Percentiles rank a stretch among this genome's conserved stretches.
phyloP scores from a whole-genome alignment of 352 stramenopile species.

The Aphanomyces cochlioides region DNA sequence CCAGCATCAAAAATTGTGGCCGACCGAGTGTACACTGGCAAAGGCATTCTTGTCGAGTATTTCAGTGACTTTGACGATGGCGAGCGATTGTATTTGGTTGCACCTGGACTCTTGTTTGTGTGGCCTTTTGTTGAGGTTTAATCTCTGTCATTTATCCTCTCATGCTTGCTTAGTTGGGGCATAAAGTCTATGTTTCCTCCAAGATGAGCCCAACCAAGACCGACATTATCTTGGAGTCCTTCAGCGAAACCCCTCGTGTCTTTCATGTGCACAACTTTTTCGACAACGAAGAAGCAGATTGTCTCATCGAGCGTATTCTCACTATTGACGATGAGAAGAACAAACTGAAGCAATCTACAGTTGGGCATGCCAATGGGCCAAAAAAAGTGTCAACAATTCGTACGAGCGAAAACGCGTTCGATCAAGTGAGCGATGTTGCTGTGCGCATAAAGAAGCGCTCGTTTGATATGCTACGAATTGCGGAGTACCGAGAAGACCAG shows the following conservation, averaged over 20 bases:
- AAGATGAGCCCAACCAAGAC: slow-evolving; percentile 52
- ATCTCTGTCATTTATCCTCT: neutral
- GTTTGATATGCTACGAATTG: slow-evolving; percentile 89
- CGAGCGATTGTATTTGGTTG: slow-evolving; percentile 69
- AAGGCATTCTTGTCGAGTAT: slow-evolving; percentile 44
- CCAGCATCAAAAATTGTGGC: slow-evolving; percentile 41
- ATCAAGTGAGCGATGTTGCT: slow-evolving; percentile 68
- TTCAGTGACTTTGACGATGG: slow-evolving; percentile 54
- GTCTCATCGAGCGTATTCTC: slow-evolving; percentile 70
- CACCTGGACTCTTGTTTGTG: slow-evolving; percentile 62
- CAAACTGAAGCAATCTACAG: slow-evolving; percentile 77
- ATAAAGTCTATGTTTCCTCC: slow-evolving; percentile 55
- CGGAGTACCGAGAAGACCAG: slow-evolving; percentile 85
- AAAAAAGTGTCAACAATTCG: slow-evolving; percentile 65
- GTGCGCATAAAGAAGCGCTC: slow-evolving; percentile 78
- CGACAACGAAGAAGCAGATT: slow-evolving; percentile 68
- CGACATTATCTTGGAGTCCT: slow-evolving; percentile 65
- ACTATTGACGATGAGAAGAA: slow-evolving; percentile 78
- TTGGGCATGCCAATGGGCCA: slow-evolving; percentile 64
- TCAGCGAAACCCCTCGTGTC: slow-evolving; percentile 76
- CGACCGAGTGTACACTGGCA: slow-evolving; percentile 70
- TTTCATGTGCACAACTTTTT: slow-evolving; percentile 89
- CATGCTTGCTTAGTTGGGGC: slow-evolving; percentile 40
- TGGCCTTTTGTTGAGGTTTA: slow-evolving; percentile 67
- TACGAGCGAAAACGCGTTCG: slow-evolving; percentile 88